Evolutionary conservation across 345 rosid genomes (phyloP), one percentile per base, ranked within the genome.

Genomic region (Clarkia xantiana): DNA sequence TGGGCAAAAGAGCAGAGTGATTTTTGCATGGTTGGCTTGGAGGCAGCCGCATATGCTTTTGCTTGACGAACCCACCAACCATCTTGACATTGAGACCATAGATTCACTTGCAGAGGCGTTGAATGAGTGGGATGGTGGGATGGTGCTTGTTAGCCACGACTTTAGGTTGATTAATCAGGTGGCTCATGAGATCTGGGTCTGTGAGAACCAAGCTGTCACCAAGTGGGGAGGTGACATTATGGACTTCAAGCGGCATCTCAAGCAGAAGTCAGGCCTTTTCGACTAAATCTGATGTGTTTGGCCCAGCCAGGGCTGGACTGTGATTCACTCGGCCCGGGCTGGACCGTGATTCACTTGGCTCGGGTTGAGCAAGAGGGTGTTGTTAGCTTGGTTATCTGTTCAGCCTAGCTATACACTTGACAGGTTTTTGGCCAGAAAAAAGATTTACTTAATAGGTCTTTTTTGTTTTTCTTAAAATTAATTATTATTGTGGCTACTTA

Each of bases 31-130:
- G 97, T 54, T 93, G 45, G 99, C 99, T 11, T 93, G 34, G 14
- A 77, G 95, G 79, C 96, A 93, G 65, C 99, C 99, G 7, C 94
- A 93, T 38, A 47, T 93, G 79, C 82, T 93, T 56, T 71, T 93
- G 16, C 57, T 93, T 70, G 99, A 93, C 54, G 99, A 93, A 63
- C 99, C 99, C 0, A 93, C 99, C 0, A 87, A 93, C 60, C 99
- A 93, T 65, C 63, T 93, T 81, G 99, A 93, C 61, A 87, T 93
- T 1, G 99, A 93, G 74, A 93, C 99, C 0, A 93, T 87, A 0
- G 99, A 93, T 62, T 87, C 99, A 0, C 72, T 93, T 16, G 66
- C 66, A 8, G 79, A 74, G 54, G 79, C 79, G 41, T 50, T 74
- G 67, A 74, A 67, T 18, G 71, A 74, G 60, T 74, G 79, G 79